These are phyloP conservation scores for Xylariaceae sp. DNA, from an alignment of 2,329 filamentous ascomycete genomes.

Conservation along the genomic window DNA sequence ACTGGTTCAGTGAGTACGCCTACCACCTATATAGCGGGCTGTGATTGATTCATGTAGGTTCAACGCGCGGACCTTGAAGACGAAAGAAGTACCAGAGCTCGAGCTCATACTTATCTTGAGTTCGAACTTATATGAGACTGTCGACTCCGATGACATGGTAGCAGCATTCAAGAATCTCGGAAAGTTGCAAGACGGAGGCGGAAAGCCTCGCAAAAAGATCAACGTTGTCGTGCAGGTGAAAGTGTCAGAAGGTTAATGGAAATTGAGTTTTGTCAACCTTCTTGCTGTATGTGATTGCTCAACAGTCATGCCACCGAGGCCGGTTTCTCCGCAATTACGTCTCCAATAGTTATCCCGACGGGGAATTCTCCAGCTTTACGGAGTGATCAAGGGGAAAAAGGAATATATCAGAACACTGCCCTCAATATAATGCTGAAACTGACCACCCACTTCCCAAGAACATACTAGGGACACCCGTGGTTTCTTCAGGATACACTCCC, in stretches of 20 bases:
- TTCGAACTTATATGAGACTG: constrained; percentile 11
- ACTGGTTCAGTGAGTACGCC: constrained; percentile 37
- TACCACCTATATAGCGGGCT: not conserved
- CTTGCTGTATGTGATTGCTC: too few species aligned
- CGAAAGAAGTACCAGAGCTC: constrained; percentile 28
- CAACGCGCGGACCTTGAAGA: constrained; percentile 13
- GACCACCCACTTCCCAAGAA: too few species aligned
- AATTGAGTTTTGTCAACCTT: too few species aligned
- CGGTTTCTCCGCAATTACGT: too few species aligned
- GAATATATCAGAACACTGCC: too few species aligned
- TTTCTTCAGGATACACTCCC: too few species aligned
- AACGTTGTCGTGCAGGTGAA: constrained; percentile 16
- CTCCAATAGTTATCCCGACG: too few species aligned
- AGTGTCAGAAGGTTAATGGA: constrained; percentile 6
- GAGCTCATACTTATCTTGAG: constrained; percentile 24
- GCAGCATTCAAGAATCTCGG: constrained; percentile 25
- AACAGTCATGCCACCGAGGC: too few species aligned
- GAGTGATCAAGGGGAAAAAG: too few species aligned
- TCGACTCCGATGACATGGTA: constrained; percentile 22
- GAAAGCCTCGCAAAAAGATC: constrained; percentile 22
- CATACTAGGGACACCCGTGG: too few species aligned
- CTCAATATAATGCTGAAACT: too few species aligned
- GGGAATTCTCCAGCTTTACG: too few species aligned
- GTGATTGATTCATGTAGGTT: constrained; percentile 23
- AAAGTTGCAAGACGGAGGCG: constrained; percentile 18